Evolutionary conservation across 306 rosid genomes (phyloP).

Genomic region (Lotus japonicus): DNA sequence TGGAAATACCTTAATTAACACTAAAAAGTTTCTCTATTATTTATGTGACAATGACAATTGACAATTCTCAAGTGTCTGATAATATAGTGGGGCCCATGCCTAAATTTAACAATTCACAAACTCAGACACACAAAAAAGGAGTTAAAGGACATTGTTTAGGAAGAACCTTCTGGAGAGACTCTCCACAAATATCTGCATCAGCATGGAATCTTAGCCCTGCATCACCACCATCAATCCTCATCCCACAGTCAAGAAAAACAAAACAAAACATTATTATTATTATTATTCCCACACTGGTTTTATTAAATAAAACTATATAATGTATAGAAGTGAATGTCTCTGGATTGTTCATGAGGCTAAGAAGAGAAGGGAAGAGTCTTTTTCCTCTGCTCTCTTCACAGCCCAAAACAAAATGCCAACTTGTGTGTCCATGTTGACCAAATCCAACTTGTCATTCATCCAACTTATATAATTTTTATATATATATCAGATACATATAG

Average conservation of each 20-base stretch:
- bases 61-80: slow-evolving; percentile 7
- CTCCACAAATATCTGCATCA: slow-evolving; percentile 44
- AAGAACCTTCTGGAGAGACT: slow-evolving; percentile 85
- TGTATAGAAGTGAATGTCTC: slow-evolving; percentile 28
- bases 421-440: slow-evolving; percentile 28
- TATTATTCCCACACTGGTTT: neutral
- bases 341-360: slow-evolving; percentile 44
- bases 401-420: slow-evolving; percentile 16
- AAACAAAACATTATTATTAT: too few species aligned
- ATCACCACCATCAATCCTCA: slow-evolving; percentile 6
- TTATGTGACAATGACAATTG: slow-evolving; percentile 22
- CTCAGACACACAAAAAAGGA: neutral
- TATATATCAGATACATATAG: neutral
- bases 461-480: slow-evolving; percentile 3
- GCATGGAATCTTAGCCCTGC: slow-evolving; percentile 55
- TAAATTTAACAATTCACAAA: neutral
- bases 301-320: slow-evolving; percentile 31
- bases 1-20: too few species aligned
- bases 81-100: slow-evolving; percentile 4
- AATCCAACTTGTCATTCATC: slow-evolving; percentile 17
- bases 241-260: too few species aligned
- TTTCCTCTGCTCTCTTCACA: neutral
- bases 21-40: too few species aligned
- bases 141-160: slow-evolving; percentile 25
- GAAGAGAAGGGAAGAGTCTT: neutral